Evolutionary conservation across 495 filamentous ascomycete genomes (phyloP).

Genomic region (Tuber calosporum): DNA sequence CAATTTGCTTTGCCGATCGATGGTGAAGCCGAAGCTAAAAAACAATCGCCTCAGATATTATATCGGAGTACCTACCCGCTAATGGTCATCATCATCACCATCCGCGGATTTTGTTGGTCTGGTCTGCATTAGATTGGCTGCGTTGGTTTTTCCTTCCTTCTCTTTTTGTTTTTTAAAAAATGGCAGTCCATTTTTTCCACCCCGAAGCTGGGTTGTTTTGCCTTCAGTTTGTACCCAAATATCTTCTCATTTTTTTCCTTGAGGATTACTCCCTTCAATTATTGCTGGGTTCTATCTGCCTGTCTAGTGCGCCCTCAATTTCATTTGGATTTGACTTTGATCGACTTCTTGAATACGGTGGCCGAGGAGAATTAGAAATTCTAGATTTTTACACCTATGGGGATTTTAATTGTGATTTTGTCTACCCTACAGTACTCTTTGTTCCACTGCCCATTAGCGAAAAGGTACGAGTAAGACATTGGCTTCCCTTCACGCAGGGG

Average conservation of each 20-base stretch:
- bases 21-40: too few species aligned
- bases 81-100: too few species aligned
- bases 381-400: not conserved
- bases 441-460: too few species aligned
- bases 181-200: not conserved
- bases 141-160: not conserved
- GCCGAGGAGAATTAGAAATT: slow-evolving; percentile 1
- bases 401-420: not conserved
- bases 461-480: too few species aligned
- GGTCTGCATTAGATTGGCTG: not conserved
- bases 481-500: too few species aligned
- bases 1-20: too few species aligned
- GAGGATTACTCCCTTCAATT: not conserved
- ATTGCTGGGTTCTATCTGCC: not conserved
- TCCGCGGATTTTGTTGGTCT: slow-evolving; percentile 2
- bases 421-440: too few species aligned
- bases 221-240: not conserved
- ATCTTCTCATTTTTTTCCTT: not conserved
- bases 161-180: not conserved
- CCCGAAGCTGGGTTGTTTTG: slow-evolving; percentile 5
- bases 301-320: not conserved
- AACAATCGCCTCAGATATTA: too few species aligned
- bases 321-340: slow-evolving; percentile 1
- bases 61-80: too few species aligned
- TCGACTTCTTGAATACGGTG: not conserved